phyloP scores from a whole-genome alignment of 331 rosid species.

The Pyracantha coccinea region DNA sequence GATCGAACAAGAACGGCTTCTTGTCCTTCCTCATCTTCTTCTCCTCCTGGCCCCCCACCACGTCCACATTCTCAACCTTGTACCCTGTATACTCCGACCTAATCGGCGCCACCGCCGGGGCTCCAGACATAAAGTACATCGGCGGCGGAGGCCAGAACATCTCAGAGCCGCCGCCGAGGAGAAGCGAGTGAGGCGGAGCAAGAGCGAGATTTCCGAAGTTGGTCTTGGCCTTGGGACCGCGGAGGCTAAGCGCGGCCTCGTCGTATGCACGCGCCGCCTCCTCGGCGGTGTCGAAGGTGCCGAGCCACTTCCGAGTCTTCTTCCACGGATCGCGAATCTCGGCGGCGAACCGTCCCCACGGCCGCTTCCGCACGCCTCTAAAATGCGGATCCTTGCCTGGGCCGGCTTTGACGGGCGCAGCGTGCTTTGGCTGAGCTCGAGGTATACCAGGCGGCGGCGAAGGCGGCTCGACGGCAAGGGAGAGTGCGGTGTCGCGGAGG shows the following conservation, averaged over 20 bases:
- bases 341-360: slow-evolving; percentile 82
- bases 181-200: not conserved
- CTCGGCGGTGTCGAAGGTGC: slow-evolving; percentile 84
- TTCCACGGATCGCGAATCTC: slow-evolving; percentile 82
- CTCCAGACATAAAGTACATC: not conserved
- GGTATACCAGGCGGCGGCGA: not conserved
- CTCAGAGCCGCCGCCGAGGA: not conserved
- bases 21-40: slow-evolving; percentile 18
- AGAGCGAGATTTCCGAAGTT: slow-evolving; percentile 34
- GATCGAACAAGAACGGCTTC: slow-evolving; percentile 47
- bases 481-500: slow-evolving; percentile 6
- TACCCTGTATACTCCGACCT: slow-evolving; percentile 57
- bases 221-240: slow-evolving; percentile 67
- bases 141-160: slow-evolving; percentile 19
- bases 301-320: slow-evolving; percentile 80
- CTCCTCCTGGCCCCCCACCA: slow-evolving; percentile 26
- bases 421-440: not conserved
- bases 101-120: slow-evolving; percentile 12
- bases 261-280: slow-evolving; percentile 85
- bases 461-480: not conserved
- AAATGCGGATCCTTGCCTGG: slow-evolving; percentile 21
- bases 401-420: not conserved
- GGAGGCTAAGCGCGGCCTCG: slow-evolving; percentile 53
- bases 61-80: slow-evolving; percentile 40
- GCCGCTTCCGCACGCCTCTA: slow-evolving; percentile 72